Evolutionary conservation across 495 filamentous ascomycete genomes (phyloP), one percentile per base, ranked within the genome.

Genomic region (Annulohypoxylon stygium): DNA sequence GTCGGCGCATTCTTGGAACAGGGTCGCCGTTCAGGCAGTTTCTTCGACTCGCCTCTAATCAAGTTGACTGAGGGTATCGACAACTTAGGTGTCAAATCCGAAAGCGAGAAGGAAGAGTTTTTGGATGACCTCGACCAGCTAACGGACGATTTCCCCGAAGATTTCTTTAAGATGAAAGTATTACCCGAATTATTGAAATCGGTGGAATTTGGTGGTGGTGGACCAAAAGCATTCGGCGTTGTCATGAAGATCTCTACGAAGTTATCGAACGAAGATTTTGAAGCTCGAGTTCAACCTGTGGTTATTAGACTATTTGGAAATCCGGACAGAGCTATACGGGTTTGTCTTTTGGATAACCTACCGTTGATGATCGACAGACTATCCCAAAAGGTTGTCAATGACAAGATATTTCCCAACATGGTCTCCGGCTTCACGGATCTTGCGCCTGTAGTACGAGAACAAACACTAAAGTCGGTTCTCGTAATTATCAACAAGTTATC

Each of bases 101-200:
- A 97, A 70, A 84, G 83, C 12, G 96, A 98, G 78, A 87, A 93
- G 67, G 92, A 98, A 63, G 89, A 90, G 36, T 97, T 99, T 67
- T 84, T 99, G 4, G 90, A 90, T 77, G 92, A 97, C 79, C 87
- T 99, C 4, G 93, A 97, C 73, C 86, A 92, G 55, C 87, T 97
- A 4, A 91, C 93, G 0, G 93, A 97, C 69, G 94, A 98, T 78
- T 97, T 98, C 71, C 96, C 96, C 0, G 96, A 98, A 75, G 95
- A 97, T 62, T 99, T 96, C 78, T 96, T 98, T 84, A 97, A 95
- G 78, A 93, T 96, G 89, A 99, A 98, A 75, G 89, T 98, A 10
- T 86, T 99, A 14, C 96, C 96, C 0, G 96, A 98, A 78, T 83
- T 99, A n/a, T 85, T 99, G 0, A 98, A 98, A 75, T 96, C 94